phyloP scores from a whole-genome alignment of 1,139 yeast genomes.

The Yamadazyma songkhlaensis region DNA sequence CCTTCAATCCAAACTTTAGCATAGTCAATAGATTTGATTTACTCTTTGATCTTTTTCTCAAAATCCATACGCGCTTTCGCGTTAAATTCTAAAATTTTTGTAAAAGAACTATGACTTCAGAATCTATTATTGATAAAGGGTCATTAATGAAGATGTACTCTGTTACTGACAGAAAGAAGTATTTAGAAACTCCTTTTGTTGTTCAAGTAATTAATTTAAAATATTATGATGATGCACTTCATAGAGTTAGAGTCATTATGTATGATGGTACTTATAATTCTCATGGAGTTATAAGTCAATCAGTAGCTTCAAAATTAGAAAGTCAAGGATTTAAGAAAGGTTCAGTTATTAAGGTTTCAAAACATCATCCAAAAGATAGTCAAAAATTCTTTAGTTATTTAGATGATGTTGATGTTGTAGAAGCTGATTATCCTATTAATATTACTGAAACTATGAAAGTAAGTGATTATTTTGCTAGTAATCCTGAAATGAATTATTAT shows the following conservation, averaged over 20 bases:
- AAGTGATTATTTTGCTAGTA: slow-evolving; percentile 52
- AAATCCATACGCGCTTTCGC: slow-evolving; percentile 6
- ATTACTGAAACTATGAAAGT: slow-evolving; percentile 39
- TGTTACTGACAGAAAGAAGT: slow-evolving; percentile 20
- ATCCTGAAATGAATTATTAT: slow-evolving; percentile 51
- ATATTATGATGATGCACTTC: slow-evolving; percentile 37
- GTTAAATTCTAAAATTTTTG: slow-evolving; percentile 2
- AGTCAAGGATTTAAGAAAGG: slow-evolving; percentile 38
- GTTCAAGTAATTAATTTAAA: slow-evolving; percentile 49
- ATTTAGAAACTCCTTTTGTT: slow-evolving; percentile 30
- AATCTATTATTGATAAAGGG: slow-evolving; percentile 18
- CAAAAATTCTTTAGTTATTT: slow-evolving; percentile 56
- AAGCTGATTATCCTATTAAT: slow-evolving; percentile 38
- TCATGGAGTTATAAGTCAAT: slow-evolving; percentile 66
- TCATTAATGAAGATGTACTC: slow-evolving; percentile 28
- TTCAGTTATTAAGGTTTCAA: slow-evolving; percentile 34
- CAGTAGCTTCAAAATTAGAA: slow-evolving; percentile 50
- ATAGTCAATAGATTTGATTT: background rate
- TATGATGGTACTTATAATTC: slow-evolving; percentile 63
- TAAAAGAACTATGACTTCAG: slow-evolving; percentile 6
- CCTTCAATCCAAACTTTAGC: slow-evolving; percentile 19
- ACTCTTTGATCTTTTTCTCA: background rate
- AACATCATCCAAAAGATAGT: slow-evolving; percentile 46
- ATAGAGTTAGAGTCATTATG: slow-evolving; percentile 52
- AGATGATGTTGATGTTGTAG: slow-evolving; percentile 48